Evolutionary conservation across 208 protist species (phyloP).

Genomic region (Trypanosoma theileri): DNA sequence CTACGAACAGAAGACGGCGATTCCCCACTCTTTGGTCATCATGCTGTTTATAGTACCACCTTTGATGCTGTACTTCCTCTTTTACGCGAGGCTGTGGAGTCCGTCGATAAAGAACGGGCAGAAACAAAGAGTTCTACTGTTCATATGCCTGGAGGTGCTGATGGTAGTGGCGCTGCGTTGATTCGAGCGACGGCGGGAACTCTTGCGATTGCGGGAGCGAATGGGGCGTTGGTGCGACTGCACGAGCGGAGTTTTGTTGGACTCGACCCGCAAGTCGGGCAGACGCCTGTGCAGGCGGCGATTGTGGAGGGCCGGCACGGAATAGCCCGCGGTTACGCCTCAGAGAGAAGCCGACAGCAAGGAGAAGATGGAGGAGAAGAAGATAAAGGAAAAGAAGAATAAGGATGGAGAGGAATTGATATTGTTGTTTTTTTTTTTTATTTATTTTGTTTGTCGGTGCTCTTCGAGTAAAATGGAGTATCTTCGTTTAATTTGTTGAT

Average conservation of each 20-base stretch:
- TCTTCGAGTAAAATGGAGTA: not conserved
- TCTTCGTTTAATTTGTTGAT: not conserved
- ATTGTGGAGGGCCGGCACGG: conserved; percentile 71
- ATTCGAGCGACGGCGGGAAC: conserved; percentile 26
- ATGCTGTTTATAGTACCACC: conserved; percentile 57
- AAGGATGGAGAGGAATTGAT: conserved; percentile 7
- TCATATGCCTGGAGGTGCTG: conserved; percentile 5
- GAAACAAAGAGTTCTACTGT: conserved; percentile 13
- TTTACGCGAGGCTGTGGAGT: conserved; percentile 25
- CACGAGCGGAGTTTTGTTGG: conserved; percentile 77
- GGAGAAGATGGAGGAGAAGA: conserved; percentile 12
- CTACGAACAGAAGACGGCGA: conserved; percentile 36
- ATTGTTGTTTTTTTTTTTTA: conserved; percentile 2
- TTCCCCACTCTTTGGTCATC: conserved; percentile 50
- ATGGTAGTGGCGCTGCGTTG: conserved; percentile 18
- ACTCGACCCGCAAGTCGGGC: conserved; percentile 64
- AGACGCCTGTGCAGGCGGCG: conserved; percentile 75
- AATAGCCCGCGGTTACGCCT: conserved; percentile 79
- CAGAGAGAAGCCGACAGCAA: conserved; percentile 35
- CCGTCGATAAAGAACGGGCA: not conserved
- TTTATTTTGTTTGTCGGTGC: not conserved
- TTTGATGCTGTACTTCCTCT: conserved; percentile 48
- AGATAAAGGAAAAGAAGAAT: conserved; percentile 3
- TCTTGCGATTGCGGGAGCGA: conserved; percentile 11
- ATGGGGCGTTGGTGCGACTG: conserved; percentile 57